These are phyloP conservation scores for Aechmea fasciata DNA, from an alignment of 176 grass and related monocot genomes.

Conservation along the genomic window DNA sequence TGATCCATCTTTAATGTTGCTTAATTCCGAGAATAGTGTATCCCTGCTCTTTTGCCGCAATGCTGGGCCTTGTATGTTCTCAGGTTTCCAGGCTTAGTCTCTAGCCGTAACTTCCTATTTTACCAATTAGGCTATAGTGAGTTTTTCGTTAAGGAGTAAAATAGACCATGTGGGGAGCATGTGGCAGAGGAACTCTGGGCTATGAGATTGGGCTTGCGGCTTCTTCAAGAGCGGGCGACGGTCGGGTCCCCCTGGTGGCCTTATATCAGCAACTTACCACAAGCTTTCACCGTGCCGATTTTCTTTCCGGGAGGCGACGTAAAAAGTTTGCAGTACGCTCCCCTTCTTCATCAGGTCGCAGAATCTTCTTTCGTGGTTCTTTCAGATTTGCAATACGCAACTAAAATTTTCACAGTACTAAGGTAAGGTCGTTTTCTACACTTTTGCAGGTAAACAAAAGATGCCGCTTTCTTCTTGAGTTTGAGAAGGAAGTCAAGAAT, in stretches of 20 bases:
- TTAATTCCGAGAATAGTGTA: not conserved
- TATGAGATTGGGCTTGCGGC: slow-evolving; percentile 80
- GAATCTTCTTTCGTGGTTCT: not conserved
- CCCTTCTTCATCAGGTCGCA: slow-evolving; percentile 77
- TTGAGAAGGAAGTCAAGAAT: slow-evolving; percentile 51
- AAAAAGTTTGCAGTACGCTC: slow-evolving; percentile 74
- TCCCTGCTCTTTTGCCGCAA: slow-evolving; percentile 2
- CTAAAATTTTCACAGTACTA: slow-evolving; percentile 11
- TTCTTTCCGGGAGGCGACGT: slow-evolving; percentile 82
- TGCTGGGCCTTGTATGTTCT: not conserved
- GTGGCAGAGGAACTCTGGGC: slow-evolving; percentile 97
- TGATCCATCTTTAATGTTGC: too few species aligned
- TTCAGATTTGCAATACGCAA: not conserved
- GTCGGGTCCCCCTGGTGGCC: slow-evolving; percentile 82
- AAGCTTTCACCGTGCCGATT: slow-evolving; percentile 60
- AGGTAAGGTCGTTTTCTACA: slow-evolving; percentile 9
- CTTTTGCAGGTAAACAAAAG: slow-evolving; percentile 69
- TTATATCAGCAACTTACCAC: slow-evolving; percentile 79
- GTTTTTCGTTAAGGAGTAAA: slow-evolving; percentile 36
- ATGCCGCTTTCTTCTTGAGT: slow-evolving; percentile 74
- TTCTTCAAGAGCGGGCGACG: slow-evolving; percentile 85
- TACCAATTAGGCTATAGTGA: slow-evolving; percentile 20
- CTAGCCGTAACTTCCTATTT: slow-evolving; percentile 20
- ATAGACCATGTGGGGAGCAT: slow-evolving; percentile 41
- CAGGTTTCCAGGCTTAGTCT: slow-evolving; percentile 6